These are phyloP conservation scores for Meira miltonrushii DNA, from an alignment of 1,284 basidiomycete species.

Conservation along the genomic window DNA sequence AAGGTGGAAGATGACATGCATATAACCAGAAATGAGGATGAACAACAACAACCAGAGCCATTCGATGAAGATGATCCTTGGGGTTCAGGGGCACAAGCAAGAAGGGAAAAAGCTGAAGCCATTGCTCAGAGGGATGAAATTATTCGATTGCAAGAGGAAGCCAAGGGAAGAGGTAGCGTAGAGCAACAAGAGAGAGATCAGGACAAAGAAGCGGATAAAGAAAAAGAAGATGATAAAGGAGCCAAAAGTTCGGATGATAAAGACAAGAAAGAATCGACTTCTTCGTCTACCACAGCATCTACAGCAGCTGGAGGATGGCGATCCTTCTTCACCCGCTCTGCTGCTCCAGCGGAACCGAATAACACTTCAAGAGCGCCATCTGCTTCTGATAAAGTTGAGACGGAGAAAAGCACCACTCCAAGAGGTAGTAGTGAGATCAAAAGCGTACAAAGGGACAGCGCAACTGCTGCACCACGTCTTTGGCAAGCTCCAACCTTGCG, in stretches of 20 bases:
- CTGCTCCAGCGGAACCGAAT: background rate
- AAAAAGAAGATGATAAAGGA: background rate
- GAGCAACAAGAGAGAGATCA: too few species aligned
- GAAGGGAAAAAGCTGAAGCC: background rate
- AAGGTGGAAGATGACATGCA: background rate
- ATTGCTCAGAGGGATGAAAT: constrained; percentile 3
- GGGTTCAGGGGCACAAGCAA: constrained; percentile 8
- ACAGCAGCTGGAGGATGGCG: background rate
- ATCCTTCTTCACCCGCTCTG: background rate
- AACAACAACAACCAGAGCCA: background rate
- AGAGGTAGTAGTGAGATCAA: background rate
- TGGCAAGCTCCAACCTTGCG: constrained; percentile 6
- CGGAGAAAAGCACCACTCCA: background rate
- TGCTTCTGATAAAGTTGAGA: background rate
- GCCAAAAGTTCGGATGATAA: background rate
- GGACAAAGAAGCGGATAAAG: background rate
- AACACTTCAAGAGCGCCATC: background rate
- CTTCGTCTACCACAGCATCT: background rate
- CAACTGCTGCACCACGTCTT: constrained; percentile 2
- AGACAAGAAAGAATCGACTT: background rate
- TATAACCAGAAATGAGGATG: background rate
- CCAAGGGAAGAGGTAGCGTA: background rate
- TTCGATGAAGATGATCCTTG: constrained; percentile 8
- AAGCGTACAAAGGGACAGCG: background rate
- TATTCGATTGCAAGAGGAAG: constrained; percentile 4